Evolutionary conservation across 257 asterid species (phyloP), one percentile per base, ranked within the genome.

Genomic region (Pogostemon cablin): DNA sequence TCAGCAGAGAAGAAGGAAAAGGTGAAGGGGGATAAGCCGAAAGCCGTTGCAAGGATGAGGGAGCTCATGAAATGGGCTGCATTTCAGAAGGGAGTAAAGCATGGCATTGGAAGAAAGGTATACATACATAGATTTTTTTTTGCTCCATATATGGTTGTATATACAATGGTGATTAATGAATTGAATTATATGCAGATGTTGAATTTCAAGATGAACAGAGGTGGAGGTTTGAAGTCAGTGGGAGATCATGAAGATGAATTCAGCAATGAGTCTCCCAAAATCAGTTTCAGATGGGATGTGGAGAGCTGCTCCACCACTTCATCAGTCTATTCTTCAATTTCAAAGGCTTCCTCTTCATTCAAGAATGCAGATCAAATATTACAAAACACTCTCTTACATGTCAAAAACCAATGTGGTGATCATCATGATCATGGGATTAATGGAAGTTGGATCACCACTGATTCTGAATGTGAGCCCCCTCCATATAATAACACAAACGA

Each of bases 41-140:
- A 71, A 75, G 60, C 85, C 3, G 34, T 84, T 78, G 81, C 87
- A 4, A 84, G 83, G 77, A 81, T 92, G 92, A 92, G 90, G 64
- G 95, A 86, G 49, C 66, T 90, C 7, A 67, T 92, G n/a, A 85
- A 76, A 81, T 88, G 98, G 96, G 88, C 91, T 48, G 85, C 92
- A 37, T 79, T 87, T 60, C 65, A 82, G 37, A 92, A 84, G 65
- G 79, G 81, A 12, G 85, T 87, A 35, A 90, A 80, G 58, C 76
- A 76, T 70, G 39, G 53, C 53, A 55, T 82, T 2, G 72, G 82
- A 35, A 52, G 84, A 73, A 90, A 86, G 98, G 96, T 87, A 39
- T 15, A 6, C 1, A 10, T 6, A 3, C 2, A 12, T 4, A 56
- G 7, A 8, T 0, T 3, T 7, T 12, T 3, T 1, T 20, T 55